Base-by-base conservation (phyloP, 495 filamentous ascomycete genomes). In the Podospora australis region DNA sequence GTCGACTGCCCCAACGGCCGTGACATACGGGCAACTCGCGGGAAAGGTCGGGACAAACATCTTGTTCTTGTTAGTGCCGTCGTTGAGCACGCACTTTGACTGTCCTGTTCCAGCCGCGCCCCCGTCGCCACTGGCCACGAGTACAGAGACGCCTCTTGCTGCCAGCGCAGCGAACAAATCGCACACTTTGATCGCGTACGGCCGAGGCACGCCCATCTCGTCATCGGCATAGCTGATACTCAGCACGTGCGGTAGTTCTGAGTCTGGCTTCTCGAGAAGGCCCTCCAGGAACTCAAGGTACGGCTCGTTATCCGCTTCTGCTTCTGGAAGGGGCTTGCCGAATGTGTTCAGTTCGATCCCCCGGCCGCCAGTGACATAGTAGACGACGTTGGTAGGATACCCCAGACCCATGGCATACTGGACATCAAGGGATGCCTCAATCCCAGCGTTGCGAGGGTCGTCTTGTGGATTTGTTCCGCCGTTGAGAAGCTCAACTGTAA, bases 261-360 rank as follows among this genome's bases (percentile, higher is more conserved):
- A 60, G 47, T 88, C 80, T 1, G 75, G 67, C 6, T 81, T 74
- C 10, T 63, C 56, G 0, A 87, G 65, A 4, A 95, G 65, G 54
- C 82, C 86, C 16, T 80, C 76, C 23, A 92, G 74, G 55, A 87
- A 87, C 25, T 91, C 84, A 3, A 95, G 73, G 58, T 89, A 95
- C 0, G 88, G 88, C 70, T 95, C 87, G 55, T 90, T 90, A 32
- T 78, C 64, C 53, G 81, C 78, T 6, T 66, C 62, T 8, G 53
- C 63, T 5, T 44, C 41, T 1, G 60, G 45, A n/a, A 68, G 43
- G 4, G 73, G 62, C 8, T 72, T 55, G 20, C 75, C 77, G 3
- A 75, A 60, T 19, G 79, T 71, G 4, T 78, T 72, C 1, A 83
- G 62, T 47, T 81, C 70, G 4, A 70, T 72, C 13, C 78, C 82